Conservation (phyloP, 352 stramenopile genomes). For the Phytopythium boreale region DNA sequence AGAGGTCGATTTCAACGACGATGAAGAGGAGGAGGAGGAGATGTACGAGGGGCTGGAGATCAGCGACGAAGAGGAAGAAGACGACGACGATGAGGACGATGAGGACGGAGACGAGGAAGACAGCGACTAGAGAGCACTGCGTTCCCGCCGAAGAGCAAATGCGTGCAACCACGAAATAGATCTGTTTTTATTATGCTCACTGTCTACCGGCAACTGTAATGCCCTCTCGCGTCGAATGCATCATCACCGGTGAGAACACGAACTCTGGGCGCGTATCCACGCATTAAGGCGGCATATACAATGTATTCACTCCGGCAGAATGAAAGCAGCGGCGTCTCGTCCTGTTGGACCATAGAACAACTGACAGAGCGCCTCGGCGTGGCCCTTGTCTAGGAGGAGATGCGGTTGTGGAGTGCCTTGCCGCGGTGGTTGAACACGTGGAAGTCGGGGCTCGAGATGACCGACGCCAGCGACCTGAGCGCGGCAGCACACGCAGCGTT, state of each 20-base stretch:
- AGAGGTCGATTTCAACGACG: slow-evolving; percentile 45
- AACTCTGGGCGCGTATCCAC: neutral
- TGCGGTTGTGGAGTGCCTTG: slow-evolving; percentile 69
- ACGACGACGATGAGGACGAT: slow-evolving; percentile 50
- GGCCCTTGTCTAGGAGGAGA: slow-evolving; percentile 25
- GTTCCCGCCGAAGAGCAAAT: neutral
- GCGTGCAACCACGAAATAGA: slow-evolving; percentile 7
- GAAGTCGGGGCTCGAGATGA: slow-evolving; percentile 74
- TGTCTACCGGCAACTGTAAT: neutral
- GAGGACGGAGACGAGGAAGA: slow-evolving; percentile 40
- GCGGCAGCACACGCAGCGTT: neutral
- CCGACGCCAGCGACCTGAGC: slow-evolving; percentile 52
- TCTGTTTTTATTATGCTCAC: slow-evolving; percentile 6
- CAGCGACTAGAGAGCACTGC: slow-evolving; percentile 30
- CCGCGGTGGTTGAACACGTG: slow-evolving; percentile 82
- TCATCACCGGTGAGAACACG: neutral
- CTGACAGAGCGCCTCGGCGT: neutral
- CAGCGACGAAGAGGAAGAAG: slow-evolving; percentile 52
- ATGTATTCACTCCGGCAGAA: neutral
- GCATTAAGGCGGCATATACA: neutral
- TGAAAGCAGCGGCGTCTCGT: neutral
- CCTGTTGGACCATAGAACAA: neutral
- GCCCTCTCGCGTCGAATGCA: neutral
- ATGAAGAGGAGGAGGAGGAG: slow-evolving; percentile 78
- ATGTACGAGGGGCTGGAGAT: slow-evolving; percentile 84